A percentile compares a stretch with the other conserved stretches of the same genome.
Evolutionary conservation across 2,329 filamentous ascomycete genomes (phyloP).

Genomic region (Sarocladiaceae sp.): DNA sequence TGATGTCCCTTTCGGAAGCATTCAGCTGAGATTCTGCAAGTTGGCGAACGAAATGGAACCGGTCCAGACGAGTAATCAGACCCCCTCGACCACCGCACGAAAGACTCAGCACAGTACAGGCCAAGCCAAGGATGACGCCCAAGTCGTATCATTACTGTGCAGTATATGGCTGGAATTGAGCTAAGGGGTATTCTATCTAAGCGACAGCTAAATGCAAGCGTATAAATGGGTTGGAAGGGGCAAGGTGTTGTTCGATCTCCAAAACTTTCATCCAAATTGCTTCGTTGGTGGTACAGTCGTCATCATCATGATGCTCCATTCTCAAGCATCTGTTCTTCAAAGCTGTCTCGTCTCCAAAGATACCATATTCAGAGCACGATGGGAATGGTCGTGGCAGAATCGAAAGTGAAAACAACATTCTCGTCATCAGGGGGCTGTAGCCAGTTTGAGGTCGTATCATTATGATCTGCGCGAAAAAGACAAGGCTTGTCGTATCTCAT

Average conservation of each 20-base stretch:
- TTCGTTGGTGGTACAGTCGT: constrained; percentile 9
- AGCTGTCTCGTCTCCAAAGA: background rate
- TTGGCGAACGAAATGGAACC: constrained; percentile 50
- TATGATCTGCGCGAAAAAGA: background rate
- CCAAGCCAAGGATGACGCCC: background rate
- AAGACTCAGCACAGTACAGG: no score
- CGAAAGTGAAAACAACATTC: no score
- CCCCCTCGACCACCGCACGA: no score
- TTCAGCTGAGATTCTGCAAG: no score
- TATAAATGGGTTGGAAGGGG: constrained; percentile 12
- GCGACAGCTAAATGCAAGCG: constrained; percentile 20
- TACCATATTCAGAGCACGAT: no score
- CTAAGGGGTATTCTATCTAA: constrained; percentile 36
- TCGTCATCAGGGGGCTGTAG: no score
- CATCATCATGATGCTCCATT: constrained; percentile 6
- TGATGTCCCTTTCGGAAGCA: no score
- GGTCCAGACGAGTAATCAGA: constrained; percentile 45
- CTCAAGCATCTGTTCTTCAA: background rate
- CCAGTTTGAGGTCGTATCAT: background rate
- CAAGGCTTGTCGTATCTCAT: background rate
- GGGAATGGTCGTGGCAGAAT: no score
- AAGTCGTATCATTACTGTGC: background rate
- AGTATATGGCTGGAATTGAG: constrained; percentile 3
- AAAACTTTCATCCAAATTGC: background rate
- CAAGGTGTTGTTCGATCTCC: constrained; percentile 5